These are phyloP conservation scores for Erodium texanum DNA, from an alignment of 441 rosid genomes.

Conservation along the genomic window DNA sequence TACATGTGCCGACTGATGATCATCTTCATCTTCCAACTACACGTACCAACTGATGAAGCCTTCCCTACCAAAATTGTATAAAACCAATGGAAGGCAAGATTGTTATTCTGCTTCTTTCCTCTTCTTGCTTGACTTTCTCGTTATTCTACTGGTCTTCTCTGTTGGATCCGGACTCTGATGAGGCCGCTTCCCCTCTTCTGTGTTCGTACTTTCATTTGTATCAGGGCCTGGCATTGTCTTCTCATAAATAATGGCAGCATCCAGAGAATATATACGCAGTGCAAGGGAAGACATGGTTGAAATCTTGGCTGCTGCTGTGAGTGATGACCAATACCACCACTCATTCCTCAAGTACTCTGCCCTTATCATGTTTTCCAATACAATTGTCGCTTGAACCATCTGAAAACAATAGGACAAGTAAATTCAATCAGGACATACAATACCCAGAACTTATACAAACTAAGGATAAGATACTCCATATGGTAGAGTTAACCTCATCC, in stretches of 20 bases:
- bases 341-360: conserved; percentile 69
- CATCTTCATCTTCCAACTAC: no score
- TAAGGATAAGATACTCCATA: no score
- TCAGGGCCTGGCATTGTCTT: conserved; percentile 30
- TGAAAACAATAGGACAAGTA: conserved; percentile 22
- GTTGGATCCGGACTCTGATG: conserved; percentile 33
- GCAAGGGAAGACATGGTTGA: conserved; percentile 78
- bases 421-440: not conserved
- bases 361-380: conserved; percentile 87
- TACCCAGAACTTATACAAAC: no score
- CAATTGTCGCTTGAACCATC: conserved; percentile 86
- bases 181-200: conserved; percentile 32
- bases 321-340: conserved; percentile 99
- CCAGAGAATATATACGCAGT: conserved; percentile 73
- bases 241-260: conserved; percentile 72
- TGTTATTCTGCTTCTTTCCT: conserved; percentile 66
- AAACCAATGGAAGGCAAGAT: not conserved
- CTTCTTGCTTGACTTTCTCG: conserved; percentile 69
- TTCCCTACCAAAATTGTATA: conserved; percentile 9
- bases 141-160: conserved; percentile 46
- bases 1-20: not conserved
- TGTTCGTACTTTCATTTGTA: conserved; percentile 32
- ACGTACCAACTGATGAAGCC: conserved; percentile 7
- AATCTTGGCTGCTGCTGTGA: conserved; percentile 78
- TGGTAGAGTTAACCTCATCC: not conserved